These are phyloP conservation scores for Hirschfeldia incana DNA, from an alignment of 345 rosid species.

Conservation along the genomic window DNA sequence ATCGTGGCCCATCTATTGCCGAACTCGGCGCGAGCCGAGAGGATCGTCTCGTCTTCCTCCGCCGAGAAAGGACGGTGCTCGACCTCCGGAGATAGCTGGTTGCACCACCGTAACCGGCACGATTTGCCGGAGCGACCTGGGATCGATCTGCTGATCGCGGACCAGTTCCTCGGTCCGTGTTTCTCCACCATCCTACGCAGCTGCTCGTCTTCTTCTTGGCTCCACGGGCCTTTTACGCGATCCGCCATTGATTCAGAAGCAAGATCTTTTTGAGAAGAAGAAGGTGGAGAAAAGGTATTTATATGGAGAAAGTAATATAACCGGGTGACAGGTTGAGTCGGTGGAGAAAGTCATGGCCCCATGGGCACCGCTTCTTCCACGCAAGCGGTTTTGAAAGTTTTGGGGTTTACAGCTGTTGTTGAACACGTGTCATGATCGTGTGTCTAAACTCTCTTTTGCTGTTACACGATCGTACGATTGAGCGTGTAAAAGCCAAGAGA, in stretches of 20 bases:
- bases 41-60: conserved; percentile 72
- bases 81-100: conserved; percentile 91
- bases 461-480: conserved; percentile 1
- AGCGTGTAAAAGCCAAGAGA: conserved; percentile 3
- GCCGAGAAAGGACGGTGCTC: conserved; percentile 75
- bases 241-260: conserved; percentile 42
- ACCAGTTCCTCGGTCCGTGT: conserved; percentile 93
- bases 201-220: conserved; percentile 86
- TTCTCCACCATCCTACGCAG: conserved; percentile 63
- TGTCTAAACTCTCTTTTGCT: background rate
- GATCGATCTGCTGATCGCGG: conserved; percentile 79
- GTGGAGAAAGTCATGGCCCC: conserved; percentile 47
- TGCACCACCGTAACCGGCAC: conserved; percentile 91
- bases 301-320: conserved; percentile 26
- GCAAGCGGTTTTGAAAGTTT: conserved; percentile 61
- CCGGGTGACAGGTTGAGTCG: conserved; percentile 51
- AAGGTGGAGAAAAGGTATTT: conserved; percentile 11
- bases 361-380: conserved; percentile 60
- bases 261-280: background rate
- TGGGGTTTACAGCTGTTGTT: conserved; percentile 82
- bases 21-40: conserved; percentile 69
- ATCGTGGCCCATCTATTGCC: conserved; percentile 98
- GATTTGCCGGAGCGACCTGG: conserved; percentile 95
- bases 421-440: conserved; percentile 63
- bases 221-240: conserved; percentile 96